phyloP scores from a whole-genome alignment of 495 filamentous ascomycete genomes.

The Haplographium delicatum region DNA sequence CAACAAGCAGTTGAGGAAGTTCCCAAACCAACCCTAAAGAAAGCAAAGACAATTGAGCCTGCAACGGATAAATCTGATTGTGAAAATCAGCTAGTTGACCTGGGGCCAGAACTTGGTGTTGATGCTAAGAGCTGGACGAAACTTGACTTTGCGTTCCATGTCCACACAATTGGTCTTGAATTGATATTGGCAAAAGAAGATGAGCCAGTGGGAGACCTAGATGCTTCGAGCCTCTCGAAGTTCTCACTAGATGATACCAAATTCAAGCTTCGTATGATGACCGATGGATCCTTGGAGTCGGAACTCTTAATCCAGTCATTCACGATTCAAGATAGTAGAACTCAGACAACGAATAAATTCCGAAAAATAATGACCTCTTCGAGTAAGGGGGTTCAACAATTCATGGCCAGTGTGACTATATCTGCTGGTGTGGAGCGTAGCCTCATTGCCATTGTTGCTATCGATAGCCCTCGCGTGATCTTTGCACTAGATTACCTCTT shows the following conservation, averaged over 20 bases:
- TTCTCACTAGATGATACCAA: conserved; percentile 91
- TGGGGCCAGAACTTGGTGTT: conserved; percentile 60
- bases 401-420: conserved; percentile 95
- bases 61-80: conserved; percentile 32
- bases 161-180: conserved; percentile 81
- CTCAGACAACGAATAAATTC: conserved; percentile 86
- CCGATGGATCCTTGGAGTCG: conserved; percentile 85
- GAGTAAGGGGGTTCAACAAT: conserved; percentile 90
- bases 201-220: conserved; percentile 69
- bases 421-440: conserved; percentile 79
- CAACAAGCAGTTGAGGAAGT: conserved; percentile 52
- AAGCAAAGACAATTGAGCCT: conserved; percentile 15
- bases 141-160: conserved; percentile 87
- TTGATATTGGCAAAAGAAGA: conserved; percentile 71
- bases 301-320: conserved; percentile 93
- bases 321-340: conserved; percentile 86
- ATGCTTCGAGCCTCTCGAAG: conserved; percentile 79
- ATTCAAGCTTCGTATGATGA: conserved; percentile 91
- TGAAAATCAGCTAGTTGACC: conserved; percentile 43
- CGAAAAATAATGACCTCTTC: conserved; percentile 96
- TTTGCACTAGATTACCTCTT: conserved; percentile 94
- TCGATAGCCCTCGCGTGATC: conserved; percentile 92
- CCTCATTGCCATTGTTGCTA: conserved; percentile 85
- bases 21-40: conserved; percentile 46
- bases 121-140: conserved; percentile 78